phyloP scores from a whole-genome alignment of 2,329 filamentous ascomycete species.

The Graphilbum sp. region DNA sequence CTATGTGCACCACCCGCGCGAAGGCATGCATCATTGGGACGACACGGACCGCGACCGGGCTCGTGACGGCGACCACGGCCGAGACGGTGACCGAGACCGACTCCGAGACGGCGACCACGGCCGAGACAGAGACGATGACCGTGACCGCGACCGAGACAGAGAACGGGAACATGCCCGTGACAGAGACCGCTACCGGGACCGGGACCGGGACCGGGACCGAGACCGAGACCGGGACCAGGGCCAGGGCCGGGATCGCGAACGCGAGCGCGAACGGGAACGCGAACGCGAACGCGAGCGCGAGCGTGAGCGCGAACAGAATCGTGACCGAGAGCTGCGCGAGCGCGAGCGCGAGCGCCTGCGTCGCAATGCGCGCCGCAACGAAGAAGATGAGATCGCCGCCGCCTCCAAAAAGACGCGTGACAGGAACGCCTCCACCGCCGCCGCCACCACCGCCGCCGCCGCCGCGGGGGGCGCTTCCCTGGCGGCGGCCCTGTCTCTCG shows the following conservation, averaged over 20 bases:
- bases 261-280: slow-evolving; percentile 10
- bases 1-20: slow-evolving; percentile 6
- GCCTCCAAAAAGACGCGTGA: slow-evolving; percentile 10
- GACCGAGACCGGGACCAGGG: neutral
- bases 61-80: slow-evolving; percentile 1
- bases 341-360: slow-evolving; percentile 5
- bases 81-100: neutral
- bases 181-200: slow-evolving; percentile 10
- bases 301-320: slow-evolving; percentile 1
- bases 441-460: neutral
- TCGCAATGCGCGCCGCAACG: slow-evolving; percentile 1
- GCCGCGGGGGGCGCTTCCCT: neutral
- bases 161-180: slow-evolving; percentile 9
- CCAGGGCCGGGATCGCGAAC: neutral
- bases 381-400: slow-evolving; percentile 12
- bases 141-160: slow-evolving; percentile 9
- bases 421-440: neutral
- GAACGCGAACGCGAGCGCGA: slow-evolving; percentile 5
- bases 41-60: slow-evolving; percentile 1
- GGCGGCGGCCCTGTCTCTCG: neutral
- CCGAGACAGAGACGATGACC: slow-evolving; percentile 7
- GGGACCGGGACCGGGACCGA: slow-evolving; percentile 1
- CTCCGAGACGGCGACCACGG: slow-evolving; percentile 2
- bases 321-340: slow-evolving; percentile 8
- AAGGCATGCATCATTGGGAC: slow-evolving; percentile 6